Conservation (phyloP, 2,329 filamentous ascomycete species). For the Coniochaeta prunicola region DNA sequence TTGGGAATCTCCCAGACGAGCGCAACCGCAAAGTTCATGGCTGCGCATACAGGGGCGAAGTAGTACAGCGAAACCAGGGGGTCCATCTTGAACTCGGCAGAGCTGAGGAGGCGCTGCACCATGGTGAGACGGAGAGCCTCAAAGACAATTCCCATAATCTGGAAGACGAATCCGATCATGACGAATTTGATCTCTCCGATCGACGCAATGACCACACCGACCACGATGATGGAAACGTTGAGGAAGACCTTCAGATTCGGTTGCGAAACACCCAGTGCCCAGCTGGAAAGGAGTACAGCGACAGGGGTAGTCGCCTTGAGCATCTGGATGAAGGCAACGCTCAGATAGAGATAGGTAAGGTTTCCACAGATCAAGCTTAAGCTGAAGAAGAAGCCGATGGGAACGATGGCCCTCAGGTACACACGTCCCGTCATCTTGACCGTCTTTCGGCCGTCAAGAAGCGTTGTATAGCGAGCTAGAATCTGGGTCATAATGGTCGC, state of each 20-base stretch:
- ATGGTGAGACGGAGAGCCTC: conserved; percentile 78
- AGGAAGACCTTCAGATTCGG: conserved; percentile 81
- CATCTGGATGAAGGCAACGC: conserved; percentile 98
- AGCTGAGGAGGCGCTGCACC: conserved; percentile 76
- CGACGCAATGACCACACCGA: conserved; percentile 91
- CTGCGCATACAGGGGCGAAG: conserved; percentile 76
- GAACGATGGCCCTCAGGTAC: conserved; percentile 88
- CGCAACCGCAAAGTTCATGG: conserved; percentile 71
- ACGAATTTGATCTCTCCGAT: conserved; percentile 95
- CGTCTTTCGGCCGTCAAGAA: conserved; percentile 89
- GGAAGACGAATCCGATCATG: conserved; percentile 70
- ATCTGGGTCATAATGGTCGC: conserved; percentile 92
- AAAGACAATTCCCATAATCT: conserved; percentile 70
- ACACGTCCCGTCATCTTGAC: conserved; percentile 96
- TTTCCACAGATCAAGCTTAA: conserved; percentile 95
- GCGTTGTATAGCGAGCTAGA: conserved; percentile 78
- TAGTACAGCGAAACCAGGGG: conserved; percentile 84
- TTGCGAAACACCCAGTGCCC: conserved; percentile 76
- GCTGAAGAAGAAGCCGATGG: conserved; percentile 93
- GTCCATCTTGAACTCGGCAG: conserved; percentile 86
- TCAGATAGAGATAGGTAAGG: conserved; percentile 89
- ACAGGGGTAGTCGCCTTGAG: conserved; percentile 97
- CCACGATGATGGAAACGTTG: conserved; percentile 90
- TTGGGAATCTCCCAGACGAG: conserved; percentile 67
- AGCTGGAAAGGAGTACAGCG: conserved; percentile 82